These are phyloP conservation scores for Metarhizium sp. DNA, from an alignment of 2,329 filamentous ascomycete species.

Conservation along the genomic window DNA sequence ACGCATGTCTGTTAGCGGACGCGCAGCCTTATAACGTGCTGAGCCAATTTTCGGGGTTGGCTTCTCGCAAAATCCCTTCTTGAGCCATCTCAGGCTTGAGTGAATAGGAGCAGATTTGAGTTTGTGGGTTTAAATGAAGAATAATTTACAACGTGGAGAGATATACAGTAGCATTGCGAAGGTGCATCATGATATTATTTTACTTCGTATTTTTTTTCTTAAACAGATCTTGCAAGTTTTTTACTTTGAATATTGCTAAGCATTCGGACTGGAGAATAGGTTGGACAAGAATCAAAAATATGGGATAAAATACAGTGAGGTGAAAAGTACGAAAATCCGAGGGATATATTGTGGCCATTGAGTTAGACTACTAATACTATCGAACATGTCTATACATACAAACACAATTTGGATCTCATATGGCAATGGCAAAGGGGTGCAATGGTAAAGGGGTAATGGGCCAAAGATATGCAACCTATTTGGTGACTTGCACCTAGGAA, in stretches of 20 bases:
- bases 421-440: too few relatives aligned
- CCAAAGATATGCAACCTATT: too few relatives aligned
- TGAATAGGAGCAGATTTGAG: not conserved
- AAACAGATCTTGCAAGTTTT: not conserved
- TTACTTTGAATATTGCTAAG: not conserved
- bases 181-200: not conserved
- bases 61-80: not conserved
- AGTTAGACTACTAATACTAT: too few relatives aligned
- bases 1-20: slow-evolving; percentile 15
- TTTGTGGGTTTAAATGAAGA: not conserved
- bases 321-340: not conserved
- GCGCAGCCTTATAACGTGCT: not conserved
- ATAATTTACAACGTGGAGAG: not conserved
- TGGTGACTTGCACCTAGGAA: too few relatives aligned
- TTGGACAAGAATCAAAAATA: not conserved
- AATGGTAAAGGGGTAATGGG: too few relatives aligned
- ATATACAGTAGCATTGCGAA: not conserved
- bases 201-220: not conserved
- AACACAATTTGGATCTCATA: too few relatives aligned
- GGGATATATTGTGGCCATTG: not conserved
- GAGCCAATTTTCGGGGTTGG: not conserved
- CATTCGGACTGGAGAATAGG: not conserved
- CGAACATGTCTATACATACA: too few relatives aligned
- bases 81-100: not conserved
- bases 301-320: not conserved